phyloP scores from a whole-genome alignment of 2,329 filamentous ascomycete species.

The Trichoderma breve region DNA sequence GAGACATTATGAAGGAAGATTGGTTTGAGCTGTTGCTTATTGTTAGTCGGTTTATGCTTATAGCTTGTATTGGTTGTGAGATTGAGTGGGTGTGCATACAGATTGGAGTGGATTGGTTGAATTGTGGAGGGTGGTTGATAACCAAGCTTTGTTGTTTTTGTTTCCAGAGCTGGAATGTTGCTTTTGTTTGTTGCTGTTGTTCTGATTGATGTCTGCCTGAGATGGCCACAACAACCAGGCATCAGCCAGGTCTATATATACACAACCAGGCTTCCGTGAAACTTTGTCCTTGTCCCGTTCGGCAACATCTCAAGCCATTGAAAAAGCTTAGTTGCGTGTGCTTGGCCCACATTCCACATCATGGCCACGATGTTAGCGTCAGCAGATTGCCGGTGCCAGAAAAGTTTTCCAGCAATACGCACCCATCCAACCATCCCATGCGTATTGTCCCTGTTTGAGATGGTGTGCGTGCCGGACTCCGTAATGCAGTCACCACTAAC shows the following conservation, averaged over 20 bases:
- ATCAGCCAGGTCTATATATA: constrained; percentile 18
- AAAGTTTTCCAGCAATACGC: neutral
- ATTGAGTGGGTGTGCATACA: neutral
- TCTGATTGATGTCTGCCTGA: constrained; percentile 14
- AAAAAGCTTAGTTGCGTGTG: neutral
- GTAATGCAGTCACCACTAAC: neutral
- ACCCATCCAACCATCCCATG: neutral
- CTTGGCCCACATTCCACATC: neutral
- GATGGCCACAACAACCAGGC: constrained; percentile 6
- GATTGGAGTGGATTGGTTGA: neutral
- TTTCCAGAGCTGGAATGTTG: neutral
- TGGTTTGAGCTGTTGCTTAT: neutral
- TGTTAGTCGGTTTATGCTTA: neutral
- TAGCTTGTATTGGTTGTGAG: neutral
- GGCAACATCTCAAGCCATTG: neutral
- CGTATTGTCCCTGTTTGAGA: neutral
- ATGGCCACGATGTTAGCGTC: constrained; percentile 7
- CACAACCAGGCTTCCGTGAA: neutral
- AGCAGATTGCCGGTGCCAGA: neutral
- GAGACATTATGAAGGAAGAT: constrained; percentile 12
- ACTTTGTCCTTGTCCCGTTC: neutral
- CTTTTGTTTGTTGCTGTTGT: neutral
- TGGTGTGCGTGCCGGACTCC: neutral
- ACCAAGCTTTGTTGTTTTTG: neutral
- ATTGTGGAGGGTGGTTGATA: neutral